Evolutionary conservation across 78 protist genomes (phyloP).

Genomic region (Dictyostelium brefeldianum): DNA sequence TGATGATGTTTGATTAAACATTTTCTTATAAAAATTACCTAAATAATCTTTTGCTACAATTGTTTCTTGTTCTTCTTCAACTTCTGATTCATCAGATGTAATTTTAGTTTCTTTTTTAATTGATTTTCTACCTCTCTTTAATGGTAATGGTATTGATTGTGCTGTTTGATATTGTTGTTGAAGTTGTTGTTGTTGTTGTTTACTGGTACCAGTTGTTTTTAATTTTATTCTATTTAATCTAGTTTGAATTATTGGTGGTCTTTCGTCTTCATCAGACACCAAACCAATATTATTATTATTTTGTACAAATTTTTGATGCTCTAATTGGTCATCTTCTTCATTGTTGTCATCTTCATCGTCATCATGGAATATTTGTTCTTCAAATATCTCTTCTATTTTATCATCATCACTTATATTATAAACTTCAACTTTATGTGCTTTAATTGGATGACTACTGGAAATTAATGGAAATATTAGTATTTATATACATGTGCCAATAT

Average conservation of each 20-base stretch:
- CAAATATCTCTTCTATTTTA: background rate
- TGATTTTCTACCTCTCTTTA: no score
- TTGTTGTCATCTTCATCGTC: background rate
- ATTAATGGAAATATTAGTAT: no score
- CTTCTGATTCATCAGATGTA: background rate
- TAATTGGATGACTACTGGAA: no score
- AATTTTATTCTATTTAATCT: background rate
- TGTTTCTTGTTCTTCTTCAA: background rate
- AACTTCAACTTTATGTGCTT: no score
- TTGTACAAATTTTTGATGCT: background rate
- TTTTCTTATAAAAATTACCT: constrained; percentile 2
- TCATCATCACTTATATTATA: no score
- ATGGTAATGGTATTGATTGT: no score
- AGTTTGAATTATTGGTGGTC: background rate
- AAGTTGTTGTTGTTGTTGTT: background rate
- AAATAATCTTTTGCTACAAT: background rate
- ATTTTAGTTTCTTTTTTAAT: no score
- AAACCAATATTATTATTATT: no score
- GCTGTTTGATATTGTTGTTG: background rate
- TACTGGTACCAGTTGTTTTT: background rate
- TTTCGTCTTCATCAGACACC: background rate
- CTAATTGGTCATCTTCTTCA: background rate
- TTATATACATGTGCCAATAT: no score
- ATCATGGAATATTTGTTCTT: background rate
- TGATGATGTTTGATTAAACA: background rate